Evolutionary conservation across 768 basidiomycete species (phyloP).

Genomic region (Hericium rajendrae): DNA sequence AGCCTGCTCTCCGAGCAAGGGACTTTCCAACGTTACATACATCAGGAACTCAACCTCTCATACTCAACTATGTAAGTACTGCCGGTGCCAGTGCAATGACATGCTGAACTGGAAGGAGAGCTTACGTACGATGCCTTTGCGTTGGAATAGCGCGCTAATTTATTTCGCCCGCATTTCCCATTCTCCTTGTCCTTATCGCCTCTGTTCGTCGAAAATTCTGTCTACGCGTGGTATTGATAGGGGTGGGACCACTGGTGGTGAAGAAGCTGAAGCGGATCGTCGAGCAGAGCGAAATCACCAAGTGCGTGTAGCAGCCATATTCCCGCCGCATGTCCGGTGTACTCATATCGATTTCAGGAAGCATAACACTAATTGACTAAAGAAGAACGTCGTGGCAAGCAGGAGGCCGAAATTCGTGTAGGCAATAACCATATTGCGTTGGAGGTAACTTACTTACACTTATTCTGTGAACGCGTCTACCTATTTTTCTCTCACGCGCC

Average conservation of each 20-base stretch:
- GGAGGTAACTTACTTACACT: conserved; percentile 70
- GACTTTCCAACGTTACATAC: too few species aligned
- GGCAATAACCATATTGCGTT: conserved; percentile 96
- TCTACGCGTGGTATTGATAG: too few species aligned
- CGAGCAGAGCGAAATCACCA: conserved; percentile 86
- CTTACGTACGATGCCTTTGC: too few species aligned
- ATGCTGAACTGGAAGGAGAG: too few species aligned
- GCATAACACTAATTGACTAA: conserved; percentile 97
- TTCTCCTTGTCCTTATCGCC: too few species aligned
- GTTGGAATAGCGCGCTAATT: too few species aligned
- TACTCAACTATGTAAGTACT: too few species aligned
- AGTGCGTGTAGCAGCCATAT: conserved; percentile 41
- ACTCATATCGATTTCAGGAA: conserved; percentile 45
- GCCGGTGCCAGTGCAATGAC: too few species aligned
- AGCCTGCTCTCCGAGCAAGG: too few species aligned
- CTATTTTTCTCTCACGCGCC: neutral
- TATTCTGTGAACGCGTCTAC: neutral
- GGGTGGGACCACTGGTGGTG: conserved; percentile 83
- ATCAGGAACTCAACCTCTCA: too few species aligned
- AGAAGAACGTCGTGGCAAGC: conserved; percentile 98
- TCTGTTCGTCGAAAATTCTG: too few species aligned
- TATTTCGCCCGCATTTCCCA: too few species aligned
- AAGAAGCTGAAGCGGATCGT: conserved; percentile 94
- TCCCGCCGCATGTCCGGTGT: neutral
- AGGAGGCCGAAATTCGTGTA: conserved; percentile 85